Percentiles rank a stretch among this genome's conserved stretches.
These are phyloP conservation scores for Kwoniella dendrophila DNA, from an alignment of 768 basidiomycete species.

Conservation along the genomic window DNA sequence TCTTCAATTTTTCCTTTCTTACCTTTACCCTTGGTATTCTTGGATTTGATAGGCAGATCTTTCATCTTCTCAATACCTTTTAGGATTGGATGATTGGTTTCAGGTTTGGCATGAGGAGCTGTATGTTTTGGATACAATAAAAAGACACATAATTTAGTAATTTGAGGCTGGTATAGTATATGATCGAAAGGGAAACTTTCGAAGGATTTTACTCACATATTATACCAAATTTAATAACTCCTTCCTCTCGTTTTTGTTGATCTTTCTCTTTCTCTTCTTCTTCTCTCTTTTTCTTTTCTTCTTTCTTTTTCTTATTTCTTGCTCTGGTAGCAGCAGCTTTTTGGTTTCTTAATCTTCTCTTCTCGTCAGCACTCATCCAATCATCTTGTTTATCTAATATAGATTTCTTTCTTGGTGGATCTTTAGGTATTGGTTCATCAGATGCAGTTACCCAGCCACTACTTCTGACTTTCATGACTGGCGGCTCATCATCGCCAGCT, in stretches of 20 bases:
- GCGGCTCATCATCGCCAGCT: background rate
- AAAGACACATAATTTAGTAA: too few species aligned
- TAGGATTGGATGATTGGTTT: constrained; percentile 31
- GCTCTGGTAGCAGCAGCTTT: background rate
- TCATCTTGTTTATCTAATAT: constrained; percentile 6
- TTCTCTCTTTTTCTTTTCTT: constrained; percentile 2
- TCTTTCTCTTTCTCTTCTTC: background rate
- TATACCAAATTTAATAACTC: constrained; percentile 1
- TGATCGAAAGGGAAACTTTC: too few species aligned
- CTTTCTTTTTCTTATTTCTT: constrained; percentile 12
- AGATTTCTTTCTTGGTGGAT: constrained; percentile 3
- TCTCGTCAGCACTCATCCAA: constrained; percentile 2
- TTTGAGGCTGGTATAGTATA: too few species aligned
- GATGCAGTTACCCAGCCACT: constrained; percentile 13
- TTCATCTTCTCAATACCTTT: constrained; percentile 33
- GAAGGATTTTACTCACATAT: constrained; percentile 26
- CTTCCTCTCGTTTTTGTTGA: background rate
- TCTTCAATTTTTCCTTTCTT: background rate
- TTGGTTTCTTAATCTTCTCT: constrained; percentile 5
- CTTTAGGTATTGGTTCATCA: constrained; percentile 7
- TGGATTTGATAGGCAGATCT: constrained; percentile 30
- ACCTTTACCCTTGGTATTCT: constrained; percentile 5
- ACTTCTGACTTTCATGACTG: background rate
- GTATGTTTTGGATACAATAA: too few species aligned
- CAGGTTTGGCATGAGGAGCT: constrained; percentile 18